Conservation (phyloP, 2,329 filamentous ascomycete genomes). For the Alternaria arborescens region DNA sequence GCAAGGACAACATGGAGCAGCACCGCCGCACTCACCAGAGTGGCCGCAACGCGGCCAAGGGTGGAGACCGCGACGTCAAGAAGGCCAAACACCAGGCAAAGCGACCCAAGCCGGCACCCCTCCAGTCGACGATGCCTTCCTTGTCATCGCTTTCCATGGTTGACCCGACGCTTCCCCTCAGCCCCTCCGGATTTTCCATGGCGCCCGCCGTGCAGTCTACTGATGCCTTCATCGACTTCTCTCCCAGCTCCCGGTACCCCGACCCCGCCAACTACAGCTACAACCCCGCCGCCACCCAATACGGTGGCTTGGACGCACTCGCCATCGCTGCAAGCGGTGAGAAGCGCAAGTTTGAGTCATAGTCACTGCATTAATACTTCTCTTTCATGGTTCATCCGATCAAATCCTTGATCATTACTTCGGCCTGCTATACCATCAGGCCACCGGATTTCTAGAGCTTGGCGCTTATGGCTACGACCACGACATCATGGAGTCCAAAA, state of each 20-base stretch:
- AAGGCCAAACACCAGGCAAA: constrained; percentile 47
- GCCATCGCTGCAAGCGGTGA: constrained; percentile 50
- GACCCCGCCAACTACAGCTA: constrained; percentile 42
- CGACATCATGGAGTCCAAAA: constrained; percentile 32
- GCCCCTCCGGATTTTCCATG: constrained; percentile 40
- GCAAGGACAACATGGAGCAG: constrained; percentile 88
- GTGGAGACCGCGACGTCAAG: constrained; percentile 47
- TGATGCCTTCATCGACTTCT: constrained; percentile 35
- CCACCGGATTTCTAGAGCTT: constrained; percentile 5
- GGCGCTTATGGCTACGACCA: constrained; percentile 24
- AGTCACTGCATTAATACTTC: neutral
- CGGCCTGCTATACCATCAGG: constrained; percentile 1
- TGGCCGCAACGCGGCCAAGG: constrained; percentile 54
- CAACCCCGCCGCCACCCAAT: constrained; percentile 29
- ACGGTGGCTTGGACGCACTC: constrained; percentile 49
- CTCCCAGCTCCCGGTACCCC: constrained; percentile 41
- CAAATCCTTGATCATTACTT: constrained; percentile 6
- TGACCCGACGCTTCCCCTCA: constrained; percentile 41
- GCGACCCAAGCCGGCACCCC: constrained; percentile 44
- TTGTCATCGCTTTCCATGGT: constrained; percentile 35
- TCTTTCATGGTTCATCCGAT: constrained; percentile 9
- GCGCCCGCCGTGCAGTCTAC: constrained; percentile 40
- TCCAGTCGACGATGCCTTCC: constrained; percentile 36
- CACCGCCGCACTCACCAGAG: constrained; percentile 78
- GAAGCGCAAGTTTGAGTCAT: constrained; percentile 49